These are phyloP conservation scores for Xylaria cubensis DNA, from an alignment of 495 filamentous ascomycete genomes.

Conservation along the genomic window DNA sequence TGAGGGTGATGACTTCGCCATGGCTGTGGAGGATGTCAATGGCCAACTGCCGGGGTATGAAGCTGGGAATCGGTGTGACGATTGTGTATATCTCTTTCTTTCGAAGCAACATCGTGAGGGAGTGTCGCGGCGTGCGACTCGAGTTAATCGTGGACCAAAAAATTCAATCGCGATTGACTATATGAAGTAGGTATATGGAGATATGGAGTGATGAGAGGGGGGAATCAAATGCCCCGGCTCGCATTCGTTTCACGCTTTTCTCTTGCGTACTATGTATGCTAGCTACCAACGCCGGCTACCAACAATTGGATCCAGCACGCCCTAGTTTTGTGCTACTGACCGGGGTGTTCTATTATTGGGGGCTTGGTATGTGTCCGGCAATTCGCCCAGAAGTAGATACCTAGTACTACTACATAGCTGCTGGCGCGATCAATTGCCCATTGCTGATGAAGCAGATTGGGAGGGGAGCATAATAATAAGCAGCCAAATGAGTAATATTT, in stretches of 20 bases:
- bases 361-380: background rate
- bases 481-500: constrained; percentile 6
- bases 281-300: background rate
- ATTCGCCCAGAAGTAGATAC: background rate
- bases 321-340: constrained; percentile 4
- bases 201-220: background rate
- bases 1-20: constrained; percentile 75
- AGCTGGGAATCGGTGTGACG: constrained; percentile 56
- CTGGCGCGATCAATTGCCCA: background rate
- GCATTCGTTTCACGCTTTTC: background rate
- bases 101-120: constrained; percentile 46
- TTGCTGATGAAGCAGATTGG: background rate
- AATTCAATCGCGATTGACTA: background rate
- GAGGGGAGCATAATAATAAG: background rate
- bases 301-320: background rate
- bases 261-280: background rate
- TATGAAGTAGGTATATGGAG: background rate
- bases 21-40: constrained; percentile 57
- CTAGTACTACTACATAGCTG: background rate
- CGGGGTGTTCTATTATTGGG: constrained; percentile 17
- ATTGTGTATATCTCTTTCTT: constrained; percentile 57
- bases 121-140: constrained; percentile 9
- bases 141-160: background rate
- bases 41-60: constrained; percentile 53
- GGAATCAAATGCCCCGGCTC: constrained; percentile 5